phyloP scores from a whole-genome alignment of 495 filamentous ascomycete species.

The Bryoglossum gracile region DNA sequence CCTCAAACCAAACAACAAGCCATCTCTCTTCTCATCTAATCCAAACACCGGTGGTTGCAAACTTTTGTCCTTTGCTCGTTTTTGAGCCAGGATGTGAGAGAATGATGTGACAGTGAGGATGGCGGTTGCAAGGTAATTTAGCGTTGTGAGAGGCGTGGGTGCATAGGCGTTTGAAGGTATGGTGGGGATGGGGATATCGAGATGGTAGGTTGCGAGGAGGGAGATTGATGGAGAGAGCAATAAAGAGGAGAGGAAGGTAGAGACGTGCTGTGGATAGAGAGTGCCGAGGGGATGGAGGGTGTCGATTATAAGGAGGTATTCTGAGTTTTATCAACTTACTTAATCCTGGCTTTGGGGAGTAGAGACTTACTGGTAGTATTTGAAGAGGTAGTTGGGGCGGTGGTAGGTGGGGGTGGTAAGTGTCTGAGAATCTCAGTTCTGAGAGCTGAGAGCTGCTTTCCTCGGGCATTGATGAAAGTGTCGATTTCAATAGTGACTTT shows the following conservation, averaged over 20 bases:
- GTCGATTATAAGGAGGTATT: conserved; percentile 56
- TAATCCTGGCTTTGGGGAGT: background rate
- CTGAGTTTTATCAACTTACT: conserved; percentile 26
- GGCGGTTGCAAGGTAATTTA: conserved; percentile 50
- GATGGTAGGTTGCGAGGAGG: conserved; percentile 60
- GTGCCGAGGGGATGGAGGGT: conserved; percentile 46
- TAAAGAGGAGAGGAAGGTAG: conserved; percentile 46
- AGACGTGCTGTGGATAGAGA: conserved; percentile 34
- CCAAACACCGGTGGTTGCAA: conserved; percentile 68
- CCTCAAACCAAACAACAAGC: conserved; percentile 55
- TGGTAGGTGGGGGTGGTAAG: conserved; percentile 26
- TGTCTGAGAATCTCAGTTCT: conserved; percentile 52
- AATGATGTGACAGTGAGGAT: conserved; percentile 47
- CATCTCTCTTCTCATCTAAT: conserved; percentile 64
- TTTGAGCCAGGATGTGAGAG: conserved; percentile 58
- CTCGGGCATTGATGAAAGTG: conserved; percentile 54
- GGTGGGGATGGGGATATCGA: conserved; percentile 46
- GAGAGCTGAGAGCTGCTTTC: conserved; percentile 46
- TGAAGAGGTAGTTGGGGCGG: background rate
- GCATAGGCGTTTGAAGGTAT: conserved; percentile 42
- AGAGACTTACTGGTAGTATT: conserved; percentile 26
- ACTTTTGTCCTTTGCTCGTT: conserved; percentile 61
- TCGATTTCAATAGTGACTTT: conserved; percentile 42
- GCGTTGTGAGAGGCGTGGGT: conserved; percentile 62
- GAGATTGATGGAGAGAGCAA: conserved; percentile 43